Percentiles rank a stretch among this genome's conserved stretches.
phyloP scores from a whole-genome alignment of 1,284 basidiomycete species.

The Cutaneotrichosporon dermatis region DNA sequence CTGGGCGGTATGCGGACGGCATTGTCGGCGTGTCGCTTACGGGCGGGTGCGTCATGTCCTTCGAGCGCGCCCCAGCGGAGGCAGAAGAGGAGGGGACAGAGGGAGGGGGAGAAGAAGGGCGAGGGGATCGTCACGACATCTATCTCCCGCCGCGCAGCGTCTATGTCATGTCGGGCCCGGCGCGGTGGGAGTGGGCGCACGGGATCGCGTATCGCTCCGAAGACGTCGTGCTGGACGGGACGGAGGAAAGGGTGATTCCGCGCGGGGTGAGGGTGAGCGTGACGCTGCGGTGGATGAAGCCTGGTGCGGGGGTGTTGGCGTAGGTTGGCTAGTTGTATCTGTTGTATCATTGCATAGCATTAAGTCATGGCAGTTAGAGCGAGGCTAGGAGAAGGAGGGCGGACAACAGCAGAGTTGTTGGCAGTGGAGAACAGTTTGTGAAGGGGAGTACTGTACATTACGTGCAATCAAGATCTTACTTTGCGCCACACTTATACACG shows the following conservation, averaged over 20 bases:
- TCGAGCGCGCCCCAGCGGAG: conserved; percentile 8
- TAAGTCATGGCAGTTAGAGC: not conserved
- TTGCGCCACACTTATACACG: too few species aligned
- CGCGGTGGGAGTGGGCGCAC: conserved; percentile 51
- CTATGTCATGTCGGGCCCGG: conserved; percentile 45
- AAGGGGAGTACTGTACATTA: too few species aligned
- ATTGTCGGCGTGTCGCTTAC: conserved; percentile 42
- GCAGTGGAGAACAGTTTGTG: not conserved
- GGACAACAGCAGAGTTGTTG: not conserved
- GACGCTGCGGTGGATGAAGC: conserved; percentile 47
- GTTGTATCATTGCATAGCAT: not conserved
- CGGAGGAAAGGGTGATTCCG: conserved; percentile 22
- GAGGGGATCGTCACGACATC: conserved; percentile 26
- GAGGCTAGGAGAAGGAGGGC: not conserved
- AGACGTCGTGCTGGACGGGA: conserved; percentile 30
- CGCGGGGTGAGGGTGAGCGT: conserved; percentile 43
- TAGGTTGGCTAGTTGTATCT: not conserved
- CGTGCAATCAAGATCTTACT: too few species aligned
- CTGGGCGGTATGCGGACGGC: conserved; percentile 49
- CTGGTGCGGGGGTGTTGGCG: conserved; percentile 36
- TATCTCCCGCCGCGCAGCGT: conserved; percentile 48
- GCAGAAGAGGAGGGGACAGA: not conserved
- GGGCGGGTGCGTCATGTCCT: conserved; percentile 41
- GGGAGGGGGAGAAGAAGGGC: not conserved
- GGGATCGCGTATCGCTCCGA: conserved; percentile 42